A percentile compares a stretch with the other conserved stretches of the same genome.
Evolutionary conservation across 805 yeast species (phyloP).

Genomic region (Pichia exigua): DNA sequence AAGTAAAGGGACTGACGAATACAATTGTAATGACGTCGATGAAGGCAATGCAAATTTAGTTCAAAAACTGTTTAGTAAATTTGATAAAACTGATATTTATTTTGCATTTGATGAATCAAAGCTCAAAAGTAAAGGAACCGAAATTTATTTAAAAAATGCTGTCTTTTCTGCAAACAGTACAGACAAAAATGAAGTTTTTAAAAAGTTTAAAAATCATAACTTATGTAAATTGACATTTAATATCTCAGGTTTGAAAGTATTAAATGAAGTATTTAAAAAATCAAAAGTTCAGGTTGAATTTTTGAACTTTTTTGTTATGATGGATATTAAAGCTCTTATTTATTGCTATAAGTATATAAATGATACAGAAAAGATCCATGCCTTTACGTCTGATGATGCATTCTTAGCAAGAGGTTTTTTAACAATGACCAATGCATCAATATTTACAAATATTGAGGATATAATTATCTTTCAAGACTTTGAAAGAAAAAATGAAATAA

Average conservation of each 20-base stretch:
- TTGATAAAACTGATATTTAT: slow-evolving; percentile 5
- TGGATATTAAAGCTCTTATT: slow-evolving; percentile 7
- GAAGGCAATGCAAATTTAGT: neutral
- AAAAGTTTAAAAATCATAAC: neutral
- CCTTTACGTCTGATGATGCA: slow-evolving; percentile 10
- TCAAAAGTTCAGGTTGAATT: slow-evolving; percentile 11
- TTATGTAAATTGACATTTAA: slow-evolving; percentile 11
- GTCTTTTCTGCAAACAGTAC: slow-evolving; percentile 8
- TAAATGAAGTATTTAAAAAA: neutral
- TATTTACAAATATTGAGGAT: slow-evolving; percentile 15
- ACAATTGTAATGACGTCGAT: neutral
- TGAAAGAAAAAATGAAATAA: neutral
- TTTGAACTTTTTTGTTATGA: slow-evolving; percentile 11
- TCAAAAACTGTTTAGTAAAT: slow-evolving; percentile 1
- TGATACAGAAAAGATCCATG: slow-evolving; percentile 10
- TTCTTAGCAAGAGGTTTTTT: slow-evolving; percentile 19
- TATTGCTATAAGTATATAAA: slow-evolving; percentile 5
- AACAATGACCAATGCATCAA: slow-evolving; percentile 15
- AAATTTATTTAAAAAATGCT: slow-evolving; percentile 7
- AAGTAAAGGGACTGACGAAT: neutral
- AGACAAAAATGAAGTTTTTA: slow-evolving; percentile 6
- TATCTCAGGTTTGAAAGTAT: slow-evolving; percentile 8
- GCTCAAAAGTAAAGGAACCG: neutral
- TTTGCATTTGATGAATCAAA: slow-evolving; percentile 12
- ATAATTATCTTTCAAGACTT: neutral